phyloP scores from a whole-genome alignment of 257 asterid species.

The Gentiana dahurica region DNA sequence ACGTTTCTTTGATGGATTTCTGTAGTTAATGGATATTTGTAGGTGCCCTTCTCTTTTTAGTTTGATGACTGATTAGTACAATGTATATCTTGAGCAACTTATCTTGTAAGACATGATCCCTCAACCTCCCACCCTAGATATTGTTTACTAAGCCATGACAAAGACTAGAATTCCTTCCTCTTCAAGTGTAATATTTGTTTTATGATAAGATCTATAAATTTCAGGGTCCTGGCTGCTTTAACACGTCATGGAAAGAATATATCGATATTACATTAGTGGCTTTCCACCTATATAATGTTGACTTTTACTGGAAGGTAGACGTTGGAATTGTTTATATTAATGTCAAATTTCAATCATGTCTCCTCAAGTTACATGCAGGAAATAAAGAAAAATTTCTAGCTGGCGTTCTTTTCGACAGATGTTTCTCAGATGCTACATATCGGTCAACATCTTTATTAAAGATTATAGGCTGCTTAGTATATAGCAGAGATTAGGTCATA shows the following conservation, averaged over 20 bases:
- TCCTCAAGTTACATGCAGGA: background rate
- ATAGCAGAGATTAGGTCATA: background rate
- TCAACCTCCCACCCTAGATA: no score
- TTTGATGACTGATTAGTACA: background rate
- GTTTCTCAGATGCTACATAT: background rate
- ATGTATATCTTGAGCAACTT: background rate
- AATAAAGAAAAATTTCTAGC: background rate
- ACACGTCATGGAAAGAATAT: background rate
- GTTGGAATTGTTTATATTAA: background rate
- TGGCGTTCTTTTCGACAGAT: background rate
- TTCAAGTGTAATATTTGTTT: background rate
- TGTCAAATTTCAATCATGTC: constrained; percentile 1
- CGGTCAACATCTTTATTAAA: constrained; percentile 6
- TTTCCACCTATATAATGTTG: constrained; percentile 39
- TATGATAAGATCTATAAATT: background rate
- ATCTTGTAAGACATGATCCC: no score
- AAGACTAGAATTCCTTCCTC: background rate
- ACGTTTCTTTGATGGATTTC: no score
- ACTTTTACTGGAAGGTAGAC: constrained; percentile 17
- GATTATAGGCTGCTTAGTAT: background rate
- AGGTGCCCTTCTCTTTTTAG: background rate
- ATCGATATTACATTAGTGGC: constrained; percentile 27
- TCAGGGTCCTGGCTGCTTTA: background rate
- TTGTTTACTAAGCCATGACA: no score
- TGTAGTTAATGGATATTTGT: background rate